Percentiles rank a stretch among this genome's conserved stretches.
Conservation (phyloP, 2,329 filamentous ascomycete genomes). For the Raffaelea ambrosiae region DNA sequence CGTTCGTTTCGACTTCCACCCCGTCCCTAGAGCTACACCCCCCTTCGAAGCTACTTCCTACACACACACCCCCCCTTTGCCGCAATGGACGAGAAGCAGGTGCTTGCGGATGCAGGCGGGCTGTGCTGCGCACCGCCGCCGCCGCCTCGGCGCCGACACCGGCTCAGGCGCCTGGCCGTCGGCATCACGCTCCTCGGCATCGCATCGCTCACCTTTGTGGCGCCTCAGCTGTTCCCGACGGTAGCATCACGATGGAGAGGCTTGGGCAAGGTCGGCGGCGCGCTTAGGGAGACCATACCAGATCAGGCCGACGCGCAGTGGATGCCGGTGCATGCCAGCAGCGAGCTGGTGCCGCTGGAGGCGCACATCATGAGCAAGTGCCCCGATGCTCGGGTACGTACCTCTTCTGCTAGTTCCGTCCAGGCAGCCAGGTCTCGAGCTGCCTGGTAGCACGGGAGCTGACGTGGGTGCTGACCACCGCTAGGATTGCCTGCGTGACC, state of each 20-base stretch:
- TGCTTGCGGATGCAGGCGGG: background rate
- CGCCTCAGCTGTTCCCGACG: slow-evolving; percentile 1
- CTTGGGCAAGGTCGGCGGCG: too few species aligned
- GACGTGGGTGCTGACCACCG: background rate
- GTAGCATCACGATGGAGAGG: background rate
- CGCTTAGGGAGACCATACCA: too few species aligned
- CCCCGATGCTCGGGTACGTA: slow-evolving; percentile 64
- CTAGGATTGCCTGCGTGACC: slow-evolving; percentile 65
- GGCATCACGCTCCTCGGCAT: slow-evolving; percentile 6
- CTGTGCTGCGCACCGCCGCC: too few species aligned
- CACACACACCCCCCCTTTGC: too few species aligned
- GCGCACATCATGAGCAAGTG: slow-evolving; percentile 98
- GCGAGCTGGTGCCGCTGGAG: slow-evolving; percentile 63
- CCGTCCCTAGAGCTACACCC: too few species aligned
- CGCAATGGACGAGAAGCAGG: slow-evolving; percentile 12
- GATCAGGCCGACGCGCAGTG: background rate
- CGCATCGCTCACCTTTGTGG: slow-evolving; percentile 8
- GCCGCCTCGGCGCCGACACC: slow-evolving; percentile 4
- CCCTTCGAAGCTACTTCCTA: background rate
- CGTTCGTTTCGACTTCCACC: too few species aligned
- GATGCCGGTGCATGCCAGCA: background rate
- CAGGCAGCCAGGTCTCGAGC: too few species aligned
- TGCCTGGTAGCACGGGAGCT: too few species aligned
- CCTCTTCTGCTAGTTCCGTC: too few species aligned
- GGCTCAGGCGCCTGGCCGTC: slow-evolving; percentile 2